A percentile compares a stretch with the other conserved stretches of the same genome.
Conservation (phyloP, 2,329 filamentous ascomycete genomes). For the Hymenoscyphus scutula region DNA sequence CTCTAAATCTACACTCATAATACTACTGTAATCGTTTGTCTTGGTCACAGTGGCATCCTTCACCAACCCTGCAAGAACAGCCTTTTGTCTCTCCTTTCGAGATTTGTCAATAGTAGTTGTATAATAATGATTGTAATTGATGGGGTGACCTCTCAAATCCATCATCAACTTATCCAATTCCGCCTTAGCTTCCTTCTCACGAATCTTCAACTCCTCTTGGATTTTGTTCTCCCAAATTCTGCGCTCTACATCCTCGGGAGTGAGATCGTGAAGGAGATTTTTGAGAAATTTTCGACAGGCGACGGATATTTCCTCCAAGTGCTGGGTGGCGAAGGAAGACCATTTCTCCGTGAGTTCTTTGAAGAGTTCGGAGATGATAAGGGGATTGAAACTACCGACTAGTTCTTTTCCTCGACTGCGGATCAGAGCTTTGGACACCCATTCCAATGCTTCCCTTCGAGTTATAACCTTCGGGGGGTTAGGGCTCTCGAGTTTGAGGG, state of each 20-base stretch:
- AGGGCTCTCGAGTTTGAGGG: too few species aligned
- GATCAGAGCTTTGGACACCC: slow-evolving; percentile 26
- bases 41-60: too few species aligned
- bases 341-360: slow-evolving; percentile 14
- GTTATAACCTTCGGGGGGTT: too few species aligned
- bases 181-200: too few species aligned
- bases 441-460: slow-evolving; percentile 26
- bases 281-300: too few species aligned
- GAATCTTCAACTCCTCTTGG: background rate
- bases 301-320: too few species aligned
- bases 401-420: slow-evolving; percentile 28
- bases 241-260: slow-evolving; percentile 12
- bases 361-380: slow-evolving; percentile 17
- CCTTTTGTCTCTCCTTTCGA: slow-evolving; percentile 18
- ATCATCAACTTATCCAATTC: slow-evolving; percentile 26
- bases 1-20: slow-evolving; percentile 17
- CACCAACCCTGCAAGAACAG: too few species aligned
- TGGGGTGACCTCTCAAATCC: too few species aligned
- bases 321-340: too few species aligned
- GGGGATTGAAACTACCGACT: slow-evolving; percentile 16
- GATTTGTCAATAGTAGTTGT: slow-evolving; percentile 34
- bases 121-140: slow-evolving; percentile 41
- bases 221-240: slow-evolving; percentile 7
- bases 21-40: too few species aligned
- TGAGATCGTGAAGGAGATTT: slow-evolving; percentile 8